phyloP scores from a whole-genome alignment of 192 early-diverging fungal genomes.

The Chytriomyces sp. region DNA sequence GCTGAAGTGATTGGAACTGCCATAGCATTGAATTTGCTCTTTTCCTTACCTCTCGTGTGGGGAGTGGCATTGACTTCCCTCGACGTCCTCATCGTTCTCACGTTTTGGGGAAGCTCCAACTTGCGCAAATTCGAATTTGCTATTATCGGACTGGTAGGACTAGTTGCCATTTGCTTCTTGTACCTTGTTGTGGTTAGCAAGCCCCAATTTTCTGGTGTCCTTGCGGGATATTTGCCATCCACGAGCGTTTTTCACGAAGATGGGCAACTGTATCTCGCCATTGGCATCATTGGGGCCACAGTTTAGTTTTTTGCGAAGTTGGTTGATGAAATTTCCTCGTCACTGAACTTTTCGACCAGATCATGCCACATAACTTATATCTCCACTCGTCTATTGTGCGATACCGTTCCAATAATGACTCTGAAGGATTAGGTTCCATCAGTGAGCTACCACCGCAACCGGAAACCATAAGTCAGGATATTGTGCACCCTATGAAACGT shows the following conservation, averaged over 20 bases:
- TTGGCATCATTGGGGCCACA: conserved; percentile 85
- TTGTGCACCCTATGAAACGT: conserved; percentile 10
- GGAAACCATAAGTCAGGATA: conserved; percentile 2
- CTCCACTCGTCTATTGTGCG: conserved; percentile 78
- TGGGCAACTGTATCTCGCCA: conserved; percentile 66
- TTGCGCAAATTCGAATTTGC: conserved; percentile 66
- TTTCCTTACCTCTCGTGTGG: conserved; percentile 66
- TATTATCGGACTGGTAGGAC: conserved; percentile 66
- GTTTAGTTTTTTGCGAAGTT: conserved; percentile 46
- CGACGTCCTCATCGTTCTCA: conserved; percentile 73
- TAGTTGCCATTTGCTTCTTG: conserved; percentile 71
- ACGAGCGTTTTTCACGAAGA: conserved; percentile 58
- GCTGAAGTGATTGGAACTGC: conserved; percentile 92
- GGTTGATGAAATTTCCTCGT: neutral
- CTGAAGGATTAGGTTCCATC: conserved; percentile 37
- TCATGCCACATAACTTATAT: conserved; percentile 89
- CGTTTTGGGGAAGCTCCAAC: conserved; percentile 62
- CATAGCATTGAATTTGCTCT: conserved; percentile 77
- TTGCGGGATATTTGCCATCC: conserved; percentile 62
- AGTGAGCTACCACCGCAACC: neutral
- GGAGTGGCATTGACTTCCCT: conserved; percentile 75
- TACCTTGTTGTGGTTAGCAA: conserved; percentile 60
- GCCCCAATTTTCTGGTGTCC: conserved; percentile 63
- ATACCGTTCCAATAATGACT: conserved; percentile 47
- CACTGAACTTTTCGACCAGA: conserved; percentile 11